These are phyloP conservation scores for Boletus speciosus DNA, from an alignment of 768 basidiomycete species.

Conservation along the genomic window DNA sequence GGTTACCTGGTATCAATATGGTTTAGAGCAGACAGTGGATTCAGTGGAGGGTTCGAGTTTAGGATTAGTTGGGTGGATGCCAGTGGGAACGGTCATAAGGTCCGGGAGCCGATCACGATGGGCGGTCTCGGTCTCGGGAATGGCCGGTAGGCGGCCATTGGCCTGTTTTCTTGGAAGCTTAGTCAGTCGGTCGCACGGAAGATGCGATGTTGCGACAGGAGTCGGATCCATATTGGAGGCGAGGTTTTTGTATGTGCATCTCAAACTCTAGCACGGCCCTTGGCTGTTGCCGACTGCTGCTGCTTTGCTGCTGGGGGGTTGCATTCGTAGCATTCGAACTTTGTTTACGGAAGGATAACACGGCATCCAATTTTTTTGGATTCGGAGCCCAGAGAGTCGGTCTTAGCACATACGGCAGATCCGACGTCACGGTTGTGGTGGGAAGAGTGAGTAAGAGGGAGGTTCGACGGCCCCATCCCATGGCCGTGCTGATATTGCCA, in stretches of 20 bases:
- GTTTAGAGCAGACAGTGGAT: neutral
- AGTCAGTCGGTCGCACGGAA: neutral
- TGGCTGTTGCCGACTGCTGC: neutral
- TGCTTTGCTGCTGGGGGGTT: no score
- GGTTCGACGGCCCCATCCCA: no score
- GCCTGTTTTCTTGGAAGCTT: no score
- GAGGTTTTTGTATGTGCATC: no score
- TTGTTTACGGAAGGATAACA: neutral
- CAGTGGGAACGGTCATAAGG: neutral
- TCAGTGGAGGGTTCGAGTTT: neutral
- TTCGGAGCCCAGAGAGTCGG: neutral
- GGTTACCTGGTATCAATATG: neutral
- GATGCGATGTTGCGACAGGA: neutral
- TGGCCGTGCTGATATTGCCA: neutral
- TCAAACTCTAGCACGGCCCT: neutral
- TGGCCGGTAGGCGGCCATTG: neutral
- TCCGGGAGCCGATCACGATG: neutral
- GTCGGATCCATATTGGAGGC: neutral
- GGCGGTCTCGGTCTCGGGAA: conserved; percentile 1
- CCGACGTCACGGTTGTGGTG: neutral
- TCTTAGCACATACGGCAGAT: neutral
- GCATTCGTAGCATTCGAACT: neutral
- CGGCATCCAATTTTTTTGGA: neutral
- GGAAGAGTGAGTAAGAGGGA: no score
- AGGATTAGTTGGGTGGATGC: neutral